Conservation (phyloP, 129 eudicot genomes). For the Helianthus annuus region HanXRQr2.0-SUNRISE NC_035442.2:111993845-111994344, state of each 20-base stretch:
- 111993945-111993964: conserved; percentile 41
- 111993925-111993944: conserved; percentile 26
- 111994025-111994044: conserved; percentile 5
- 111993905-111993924: conserved; percentile 31
- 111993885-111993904: conserved; percentile 60
- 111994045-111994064: conserved; percentile 24
- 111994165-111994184: neutral
- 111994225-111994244: neutral
- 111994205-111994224: neutral
- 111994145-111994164: neutral
- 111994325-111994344: too few species aligned
- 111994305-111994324: too few species aligned
- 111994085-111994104: conserved; percentile 39
- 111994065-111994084: conserved; percentile 44
- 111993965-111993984: conserved; percentile 44
- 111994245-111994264: too few species aligned
- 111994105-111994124: neutral
- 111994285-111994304: too few species aligned
- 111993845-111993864: conserved; percentile 68
- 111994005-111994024: conserved; percentile 11
- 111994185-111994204: neutral
- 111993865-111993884: conserved; percentile 68
- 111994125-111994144: too few species aligned
- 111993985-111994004: neutral
- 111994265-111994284: too few species aligned